A percentile compares a stretch with the other conserved stretches of the same genome.
Evolutionary conservation across 768 basidiomycete genomes (phyloP).

Genomic region (Leucogyrophana mollusca): DNA sequence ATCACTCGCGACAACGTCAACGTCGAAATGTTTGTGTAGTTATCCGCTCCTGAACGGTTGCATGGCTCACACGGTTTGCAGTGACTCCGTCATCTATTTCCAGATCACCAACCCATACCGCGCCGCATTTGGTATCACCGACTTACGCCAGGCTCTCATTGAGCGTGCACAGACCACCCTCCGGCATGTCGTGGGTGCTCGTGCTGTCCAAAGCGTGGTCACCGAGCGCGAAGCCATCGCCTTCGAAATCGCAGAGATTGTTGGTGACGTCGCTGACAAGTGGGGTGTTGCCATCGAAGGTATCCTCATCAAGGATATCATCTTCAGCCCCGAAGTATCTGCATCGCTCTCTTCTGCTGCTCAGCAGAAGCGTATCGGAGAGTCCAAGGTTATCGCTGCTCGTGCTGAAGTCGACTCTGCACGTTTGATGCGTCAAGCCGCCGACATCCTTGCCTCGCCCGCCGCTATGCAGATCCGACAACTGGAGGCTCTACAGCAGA

Average conservation of each 20-base stretch:
- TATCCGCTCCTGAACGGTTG: constrained; percentile 1
- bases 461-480: constrained; percentile 99
- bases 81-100: constrained; percentile 93
- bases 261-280: constrained; percentile 87
- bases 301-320: constrained; percentile 93
- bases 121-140: constrained; percentile 89
- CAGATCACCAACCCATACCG: constrained; percentile 89
- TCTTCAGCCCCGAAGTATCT: constrained; percentile 88
- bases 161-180: constrained; percentile 93
- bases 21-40: constrained; percentile 72
- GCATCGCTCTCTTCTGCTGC: constrained; percentile 92
- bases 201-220: constrained; percentile 92
- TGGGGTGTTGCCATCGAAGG: constrained; percentile 98
- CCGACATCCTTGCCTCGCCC: constrained; percentile 90
- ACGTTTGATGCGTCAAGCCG: constrained; percentile 94
- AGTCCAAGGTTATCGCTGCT: constrained; percentile 94
- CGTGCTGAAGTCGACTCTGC: constrained; percentile 95
- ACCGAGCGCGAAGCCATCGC: constrained; percentile 97
- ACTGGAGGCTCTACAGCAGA: constrained; percentile 91
- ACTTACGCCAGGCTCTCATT: constrained; percentile 81
- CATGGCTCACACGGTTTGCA: constrained; percentile 28
- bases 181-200: constrained; percentile 95
- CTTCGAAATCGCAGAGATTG: constrained; percentile 94
- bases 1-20: constrained; percentile 97
- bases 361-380: constrained; percentile 95